These are phyloP conservation scores for Raffaelea albimanens DNA, from an alignment of 2,329 filamentous ascomycete species.

Conservation along the genomic window DNA sequence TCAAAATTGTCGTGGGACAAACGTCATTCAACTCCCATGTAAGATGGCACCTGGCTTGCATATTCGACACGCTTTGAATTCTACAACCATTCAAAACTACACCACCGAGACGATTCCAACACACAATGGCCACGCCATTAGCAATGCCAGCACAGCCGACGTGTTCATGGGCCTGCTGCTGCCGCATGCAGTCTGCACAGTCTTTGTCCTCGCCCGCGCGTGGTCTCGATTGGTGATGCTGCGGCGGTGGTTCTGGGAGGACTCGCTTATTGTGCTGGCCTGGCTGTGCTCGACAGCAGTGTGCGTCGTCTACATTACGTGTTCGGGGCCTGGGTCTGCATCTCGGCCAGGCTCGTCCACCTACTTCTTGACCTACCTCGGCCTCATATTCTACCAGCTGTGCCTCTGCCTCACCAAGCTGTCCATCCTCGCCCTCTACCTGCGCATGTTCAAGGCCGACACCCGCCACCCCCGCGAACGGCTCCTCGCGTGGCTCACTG, in stretches of 20 bases:
- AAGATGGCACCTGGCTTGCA: too few species aligned
- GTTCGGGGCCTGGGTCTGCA: too few species aligned
- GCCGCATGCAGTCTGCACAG: constrained; percentile 22
- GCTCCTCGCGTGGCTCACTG: constrained; percentile 22
- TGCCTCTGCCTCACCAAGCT: constrained; percentile 29
- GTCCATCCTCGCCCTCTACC: constrained; percentile 27
- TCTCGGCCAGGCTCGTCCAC: neutral
- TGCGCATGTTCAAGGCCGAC: constrained; percentile 22
- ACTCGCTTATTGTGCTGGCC: constrained; percentile 21
- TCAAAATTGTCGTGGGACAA: too few species aligned
- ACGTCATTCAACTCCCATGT: too few species aligned
- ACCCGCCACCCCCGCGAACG: constrained; percentile 22
- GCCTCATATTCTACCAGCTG: constrained; percentile 27
- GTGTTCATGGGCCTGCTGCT: constrained; percentile 22
- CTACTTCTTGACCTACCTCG: constrained; percentile 22
- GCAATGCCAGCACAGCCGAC: constrained; percentile 12
- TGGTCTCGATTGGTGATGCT: constrained; percentile 20
- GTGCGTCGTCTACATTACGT: constrained; percentile 21
- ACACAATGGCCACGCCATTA: neutral
- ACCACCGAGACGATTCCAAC: neutral
- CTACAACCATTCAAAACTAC: too few species aligned
- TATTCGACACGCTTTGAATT: too few species aligned
- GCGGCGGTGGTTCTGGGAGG: constrained; percentile 23
- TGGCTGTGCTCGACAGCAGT: constrained; percentile 23
- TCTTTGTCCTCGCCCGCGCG: constrained; percentile 19